Evolutionary conservation across 2,329 filamentous ascomycete species (phyloP).

Genomic region (Beauveria brongniartii): DNA sequence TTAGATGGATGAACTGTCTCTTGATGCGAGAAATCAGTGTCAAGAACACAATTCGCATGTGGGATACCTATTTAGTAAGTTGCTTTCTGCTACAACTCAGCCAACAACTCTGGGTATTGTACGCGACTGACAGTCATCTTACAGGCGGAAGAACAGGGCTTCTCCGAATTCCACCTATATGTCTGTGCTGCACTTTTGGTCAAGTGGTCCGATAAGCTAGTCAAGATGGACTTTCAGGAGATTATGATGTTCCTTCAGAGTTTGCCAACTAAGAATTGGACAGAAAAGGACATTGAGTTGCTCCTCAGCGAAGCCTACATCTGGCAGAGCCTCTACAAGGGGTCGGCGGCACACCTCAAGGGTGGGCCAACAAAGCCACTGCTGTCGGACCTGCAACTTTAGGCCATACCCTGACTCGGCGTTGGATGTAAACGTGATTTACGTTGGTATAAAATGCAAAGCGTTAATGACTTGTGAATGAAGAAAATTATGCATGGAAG

Average conservation of each 20-base stretch:
- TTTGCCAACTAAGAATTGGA: constrained; percentile 87
- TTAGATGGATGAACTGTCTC: constrained; percentile 99
- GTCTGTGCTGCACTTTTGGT: constrained; percentile 96
- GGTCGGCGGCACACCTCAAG: constrained; percentile 81
- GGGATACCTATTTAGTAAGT: constrained; percentile 95
- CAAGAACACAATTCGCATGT: constrained; percentile 95
- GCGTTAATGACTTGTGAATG: background rate
- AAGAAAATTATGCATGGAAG: background rate
- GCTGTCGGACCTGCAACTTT: constrained; percentile 28
- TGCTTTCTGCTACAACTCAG: background rate
- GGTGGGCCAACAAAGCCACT: constrained; percentile 34
- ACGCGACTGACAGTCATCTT: constrained; percentile 12
- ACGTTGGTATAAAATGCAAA: background rate
- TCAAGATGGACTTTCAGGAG: constrained; percentile 97
- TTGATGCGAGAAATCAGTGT: constrained; percentile 97
- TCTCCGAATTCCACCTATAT: constrained; percentile 96
- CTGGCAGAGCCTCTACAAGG: constrained; percentile 96
- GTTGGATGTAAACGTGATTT: background rate
- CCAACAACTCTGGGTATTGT: background rate
- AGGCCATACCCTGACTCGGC: background rate
- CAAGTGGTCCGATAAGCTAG: constrained; percentile 92
- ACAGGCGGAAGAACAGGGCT: constrained; percentile 95
- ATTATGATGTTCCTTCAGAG: constrained; percentile 99
- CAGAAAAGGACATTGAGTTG: constrained; percentile 95
- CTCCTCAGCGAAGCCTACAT: constrained; percentile 95